Conservation (phyloP, 306 rosid species). For the Malus orientalis region DNA sequence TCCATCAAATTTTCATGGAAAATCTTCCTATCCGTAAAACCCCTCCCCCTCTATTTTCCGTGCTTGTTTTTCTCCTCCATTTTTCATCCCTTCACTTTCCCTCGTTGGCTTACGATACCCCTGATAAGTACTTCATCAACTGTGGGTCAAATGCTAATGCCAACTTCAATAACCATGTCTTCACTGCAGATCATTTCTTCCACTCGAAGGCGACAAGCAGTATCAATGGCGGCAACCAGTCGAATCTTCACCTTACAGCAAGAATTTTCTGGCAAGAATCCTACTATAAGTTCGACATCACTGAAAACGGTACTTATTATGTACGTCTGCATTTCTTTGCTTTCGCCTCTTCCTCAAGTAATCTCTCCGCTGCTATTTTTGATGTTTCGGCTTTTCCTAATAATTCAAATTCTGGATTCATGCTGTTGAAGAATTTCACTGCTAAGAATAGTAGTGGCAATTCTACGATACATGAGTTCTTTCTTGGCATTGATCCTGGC, state of each 20-base stretch:
- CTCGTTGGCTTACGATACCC: slow-evolving; percentile 6
- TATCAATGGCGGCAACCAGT: neutral
- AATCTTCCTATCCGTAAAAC: neutral
- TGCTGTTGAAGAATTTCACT: slow-evolving; percentile 26
- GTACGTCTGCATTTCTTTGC: slow-evolving; percentile 52
- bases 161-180: neutral
- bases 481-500: neutral
- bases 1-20: slow-evolving; percentile 6
- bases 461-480: slow-evolving; percentile 24
- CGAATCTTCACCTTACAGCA: slow-evolving; percentile 24
- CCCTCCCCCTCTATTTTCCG: neutral
- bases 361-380: slow-evolving; percentile 34
- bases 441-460: neutral
- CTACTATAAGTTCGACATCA: slow-evolving; percentile 5
- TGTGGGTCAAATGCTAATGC: slow-evolving; percentile 28
- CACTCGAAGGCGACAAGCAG: neutral
- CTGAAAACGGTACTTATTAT: slow-evolving; percentile 9
- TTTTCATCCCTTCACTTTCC: neutral
- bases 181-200: neutral
- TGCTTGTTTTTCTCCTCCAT: slow-evolving; percentile 5
- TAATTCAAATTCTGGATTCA: slow-evolving; percentile 22
- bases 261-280: slow-evolving; percentile 7
- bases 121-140: slow-evolving; percentile 25
- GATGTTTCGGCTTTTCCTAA: slow-evolving; percentile 24
- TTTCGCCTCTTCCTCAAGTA: slow-evolving; percentile 8